Conservation (phyloP, 805 yeast genomes). For the Isabelozyma rhagii region DNA sequence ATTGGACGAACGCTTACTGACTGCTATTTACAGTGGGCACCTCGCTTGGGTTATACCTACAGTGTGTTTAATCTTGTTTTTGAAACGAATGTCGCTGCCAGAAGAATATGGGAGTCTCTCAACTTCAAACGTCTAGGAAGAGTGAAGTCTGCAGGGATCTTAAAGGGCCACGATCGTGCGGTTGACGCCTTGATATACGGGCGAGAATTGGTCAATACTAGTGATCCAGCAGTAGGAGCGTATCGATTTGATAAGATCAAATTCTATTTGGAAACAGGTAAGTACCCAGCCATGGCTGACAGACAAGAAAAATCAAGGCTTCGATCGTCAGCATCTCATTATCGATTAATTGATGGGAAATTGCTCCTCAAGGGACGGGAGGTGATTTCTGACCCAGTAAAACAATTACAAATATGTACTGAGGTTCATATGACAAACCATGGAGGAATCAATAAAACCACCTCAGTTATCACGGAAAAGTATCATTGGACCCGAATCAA, state of each 20-base stretch:
- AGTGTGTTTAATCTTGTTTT: slow-evolving; percentile 81
- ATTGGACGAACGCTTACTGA: slow-evolving; percentile 84
- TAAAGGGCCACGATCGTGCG: slow-evolving; percentile 79
- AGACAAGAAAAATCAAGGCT: slow-evolving; percentile 86
- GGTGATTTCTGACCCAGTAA: slow-evolving; percentile 73
- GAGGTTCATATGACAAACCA: slow-evolving; percentile 69
- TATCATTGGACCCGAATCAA: slow-evolving; percentile 93
- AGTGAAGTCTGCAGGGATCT: slow-evolving; percentile 81
- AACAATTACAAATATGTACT: slow-evolving; percentile 72
- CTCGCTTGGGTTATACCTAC: slow-evolving; percentile 80
- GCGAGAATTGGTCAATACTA: slow-evolving; percentile 61
- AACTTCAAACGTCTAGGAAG: slow-evolving; percentile 78
- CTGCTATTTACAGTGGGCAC: slow-evolving; percentile 88
- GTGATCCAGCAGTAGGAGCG: slow-evolving; percentile 49
- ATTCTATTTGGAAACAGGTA: slow-evolving; percentile 76
- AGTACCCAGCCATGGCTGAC: slow-evolving; percentile 79
- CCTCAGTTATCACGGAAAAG: slow-evolving; percentile 69
- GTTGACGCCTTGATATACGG: slow-evolving; percentile 89
- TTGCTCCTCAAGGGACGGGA: slow-evolving; percentile 75
- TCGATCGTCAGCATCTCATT: slow-evolving; percentile 76
- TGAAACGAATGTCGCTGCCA: slow-evolving; percentile 82
- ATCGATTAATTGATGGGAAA: slow-evolving; percentile 66
- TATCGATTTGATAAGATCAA: slow-evolving; percentile 74
- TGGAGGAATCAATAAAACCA: slow-evolving; percentile 86
- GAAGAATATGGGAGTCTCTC: slow-evolving; percentile 71